Evolutionary conservation across 2,329 filamentous ascomycete species (phyloP), one percentile per base, ranked within the genome.

Genomic region (Microsporum ferrugineum): DNA sequence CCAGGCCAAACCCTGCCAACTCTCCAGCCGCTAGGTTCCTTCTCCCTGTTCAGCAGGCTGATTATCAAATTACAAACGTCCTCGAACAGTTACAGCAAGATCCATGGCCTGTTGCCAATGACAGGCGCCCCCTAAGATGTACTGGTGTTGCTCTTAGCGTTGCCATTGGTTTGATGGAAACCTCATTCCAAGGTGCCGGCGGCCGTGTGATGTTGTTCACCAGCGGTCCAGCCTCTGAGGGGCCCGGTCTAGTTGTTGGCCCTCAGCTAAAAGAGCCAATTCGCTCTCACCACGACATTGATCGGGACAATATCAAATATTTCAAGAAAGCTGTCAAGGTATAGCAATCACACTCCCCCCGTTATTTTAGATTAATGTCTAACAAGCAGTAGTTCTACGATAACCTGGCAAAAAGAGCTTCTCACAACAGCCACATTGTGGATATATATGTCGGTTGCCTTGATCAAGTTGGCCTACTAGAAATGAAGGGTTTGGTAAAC

Each of bases 281-380:
- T 66, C 88, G 94, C 71, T 97, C 92, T 47, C 94, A 99, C 77
- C 94, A 99, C 76, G 94, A 99, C 70, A 99, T 99, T 74, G 94
- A 99, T 73, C 86, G 91, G 62, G 94, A 99, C 75, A 96, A 96
- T 73, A 95, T 96, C 78, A 99, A 99, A 76, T 96, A 97, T 77
- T 97, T 95, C 79, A 99, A 99, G 82, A 99, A 99, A 78, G 94
- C 94, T 27, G 77, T 96, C 58, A 99, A 97, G 84, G 88, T 90
- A 74, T 62, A 79, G 12, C 8, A 27, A 33, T 57, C 47, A 12
- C 23, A 36, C n/a, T 58, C 45, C 23, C 27, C 8, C 10, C 27
- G n/a, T 27, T n/a, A 39, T 38, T 60, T n/a, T 63, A 39, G n/a
- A n/a, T 10, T 17, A 7, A 6, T 56, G 27, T 33, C 67, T 73